Conservation (phyloP, 208 protist genomes). For the Acanthamoeba castellanii region DNA sequence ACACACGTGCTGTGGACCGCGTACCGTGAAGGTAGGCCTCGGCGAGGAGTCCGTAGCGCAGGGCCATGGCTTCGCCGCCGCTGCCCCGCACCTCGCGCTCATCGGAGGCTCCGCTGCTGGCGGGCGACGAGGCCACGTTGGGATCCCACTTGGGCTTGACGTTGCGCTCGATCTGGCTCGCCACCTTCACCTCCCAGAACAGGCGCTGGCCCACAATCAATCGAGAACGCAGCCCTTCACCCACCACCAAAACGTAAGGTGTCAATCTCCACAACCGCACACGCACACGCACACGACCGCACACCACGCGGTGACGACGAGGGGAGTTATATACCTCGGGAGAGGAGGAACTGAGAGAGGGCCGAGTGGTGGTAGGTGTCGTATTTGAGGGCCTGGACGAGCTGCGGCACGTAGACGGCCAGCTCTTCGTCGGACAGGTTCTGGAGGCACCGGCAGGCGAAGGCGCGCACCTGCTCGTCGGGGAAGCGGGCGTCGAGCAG, state of each 20-base stretch:
- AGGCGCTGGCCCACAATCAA: constrained; percentile 86
- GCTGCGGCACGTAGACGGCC: constrained; percentile 85
- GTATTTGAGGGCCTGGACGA: constrained; percentile 90
- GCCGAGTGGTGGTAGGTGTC: constrained; percentile 90
- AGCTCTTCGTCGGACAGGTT: constrained; percentile 83
- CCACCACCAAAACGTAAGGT: neutral
- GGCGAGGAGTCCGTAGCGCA: constrained; percentile 85
- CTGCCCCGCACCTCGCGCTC: neutral
- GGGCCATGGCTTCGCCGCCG: constrained; percentile 1
- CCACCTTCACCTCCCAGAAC: constrained; percentile 89
- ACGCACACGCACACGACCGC: too few species aligned
- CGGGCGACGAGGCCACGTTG: neutral
- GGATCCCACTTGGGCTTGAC: constrained; percentile 46
- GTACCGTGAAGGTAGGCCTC: constrained; percentile 81
- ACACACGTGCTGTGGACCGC: too few species aligned
- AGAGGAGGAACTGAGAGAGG: constrained; percentile 90
- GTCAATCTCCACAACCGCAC: neutral
- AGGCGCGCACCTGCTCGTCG: constrained; percentile 84
- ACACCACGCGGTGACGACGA: neutral
- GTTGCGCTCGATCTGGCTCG: constrained; percentile 81
- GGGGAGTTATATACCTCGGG: neutral
- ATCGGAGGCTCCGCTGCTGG: neutral
- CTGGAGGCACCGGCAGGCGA: constrained; percentile 84
- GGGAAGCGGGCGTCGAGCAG: constrained; percentile 90
- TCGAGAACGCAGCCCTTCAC: constrained; percentile 82